These are phyloP conservation scores for Epichloe uncinata DNA, from an alignment of 2,329 filamentous ascomycete species.

Conservation along the genomic window DNA sequence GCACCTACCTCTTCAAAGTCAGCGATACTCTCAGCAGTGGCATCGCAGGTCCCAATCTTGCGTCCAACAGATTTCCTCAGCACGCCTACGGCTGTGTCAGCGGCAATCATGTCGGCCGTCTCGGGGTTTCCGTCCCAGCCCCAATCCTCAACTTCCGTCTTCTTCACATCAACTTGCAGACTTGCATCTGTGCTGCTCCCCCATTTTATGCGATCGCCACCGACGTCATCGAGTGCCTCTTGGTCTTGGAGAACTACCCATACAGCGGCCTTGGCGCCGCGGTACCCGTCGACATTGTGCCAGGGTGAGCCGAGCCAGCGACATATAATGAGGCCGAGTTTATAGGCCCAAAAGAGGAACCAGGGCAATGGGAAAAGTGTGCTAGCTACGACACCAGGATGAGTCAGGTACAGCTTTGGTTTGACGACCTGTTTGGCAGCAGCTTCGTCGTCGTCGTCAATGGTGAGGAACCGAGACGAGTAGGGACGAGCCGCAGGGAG, in stretches of 20 bases:
- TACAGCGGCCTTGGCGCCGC: conserved; percentile 60
- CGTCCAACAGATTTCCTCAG: conserved; percentile 43
- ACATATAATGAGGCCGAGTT: conserved; percentile 52
- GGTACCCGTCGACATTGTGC: conserved; percentile 68
- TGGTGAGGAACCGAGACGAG: conserved; percentile 42
- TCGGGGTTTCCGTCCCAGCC: conserved; percentile 52
- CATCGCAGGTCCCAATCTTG: conserved; percentile 41
- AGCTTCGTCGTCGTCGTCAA: conserved; percentile 10
- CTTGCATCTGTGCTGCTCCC: conserved; percentile 54
- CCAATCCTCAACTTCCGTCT: conserved; percentile 81
- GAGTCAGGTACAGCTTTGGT: conserved; percentile 62
- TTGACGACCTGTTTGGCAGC: conserved; percentile 8
- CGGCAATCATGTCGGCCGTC: conserved; percentile 26
- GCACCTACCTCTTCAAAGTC: conserved; percentile 50
- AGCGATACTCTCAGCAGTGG: conserved; percentile 45
- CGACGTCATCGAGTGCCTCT: conserved; percentile 43
- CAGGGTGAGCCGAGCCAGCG: conserved; percentile 77
- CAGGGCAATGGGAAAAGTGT: conserved; percentile 63
- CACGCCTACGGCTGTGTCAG: conserved; percentile 31
- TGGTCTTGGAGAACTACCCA: conserved; percentile 64
- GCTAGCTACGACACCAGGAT: conserved; percentile 79
- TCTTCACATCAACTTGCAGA: conserved; percentile 49
- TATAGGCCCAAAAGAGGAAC: conserved; percentile 58
- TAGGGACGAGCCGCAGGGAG: conserved; percentile 49
- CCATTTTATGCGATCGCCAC: conserved; percentile 60